Percentiles rank a stretch among this genome's conserved stretches.
Evolutionary conservation across 177 flowering plant species (phyloP).

Genomic region (Vitis hybrid): DNA sequence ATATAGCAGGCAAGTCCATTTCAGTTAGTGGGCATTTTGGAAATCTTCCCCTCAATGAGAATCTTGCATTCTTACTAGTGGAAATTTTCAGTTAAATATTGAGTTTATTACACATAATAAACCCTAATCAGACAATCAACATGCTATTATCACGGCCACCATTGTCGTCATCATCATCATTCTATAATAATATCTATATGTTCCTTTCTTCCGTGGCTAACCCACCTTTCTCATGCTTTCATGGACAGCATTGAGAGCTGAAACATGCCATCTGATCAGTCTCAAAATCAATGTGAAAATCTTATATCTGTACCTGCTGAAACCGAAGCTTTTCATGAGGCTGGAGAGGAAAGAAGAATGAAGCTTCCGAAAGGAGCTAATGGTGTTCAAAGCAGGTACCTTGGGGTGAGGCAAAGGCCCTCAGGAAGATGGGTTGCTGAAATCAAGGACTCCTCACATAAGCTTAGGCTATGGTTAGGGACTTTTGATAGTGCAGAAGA

Average conservation of each 20-base stretch:
- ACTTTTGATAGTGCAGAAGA: constrained; percentile 53
- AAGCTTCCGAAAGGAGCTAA: background rate
- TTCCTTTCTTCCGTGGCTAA: background rate
- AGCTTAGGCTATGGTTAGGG: constrained; percentile 55
- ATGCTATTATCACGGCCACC: constrained; percentile 7
- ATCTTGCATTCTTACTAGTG: background rate
- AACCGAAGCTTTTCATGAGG: constrained; percentile 1
- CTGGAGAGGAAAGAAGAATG: constrained; percentile 2
- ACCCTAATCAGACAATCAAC: constrained; percentile 16
- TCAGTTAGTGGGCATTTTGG: background rate
- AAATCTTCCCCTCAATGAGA: background rate
- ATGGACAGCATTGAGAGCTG: constrained; percentile 17
- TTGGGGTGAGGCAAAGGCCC: constrained; percentile 61
- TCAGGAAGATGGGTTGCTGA: constrained; percentile 68
- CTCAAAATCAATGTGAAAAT: constrained; percentile 4
- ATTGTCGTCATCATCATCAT: background rate
- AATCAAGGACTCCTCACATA: constrained; percentile 51
- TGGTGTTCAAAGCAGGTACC: constrained; percentile 20
- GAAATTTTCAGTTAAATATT: background rate
- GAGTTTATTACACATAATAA: background rate
- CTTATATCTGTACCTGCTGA: background rate
- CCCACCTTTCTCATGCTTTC: background rate
- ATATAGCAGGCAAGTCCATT: too few relatives aligned
- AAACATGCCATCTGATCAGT: constrained; percentile 10
- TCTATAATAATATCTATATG: background rate